Evolutionary conservation across 2,329 filamentous ascomycete genomes (phyloP), one percentile per base, ranked within the genome.

Genomic region (Coniochaeta sp.): DNA sequence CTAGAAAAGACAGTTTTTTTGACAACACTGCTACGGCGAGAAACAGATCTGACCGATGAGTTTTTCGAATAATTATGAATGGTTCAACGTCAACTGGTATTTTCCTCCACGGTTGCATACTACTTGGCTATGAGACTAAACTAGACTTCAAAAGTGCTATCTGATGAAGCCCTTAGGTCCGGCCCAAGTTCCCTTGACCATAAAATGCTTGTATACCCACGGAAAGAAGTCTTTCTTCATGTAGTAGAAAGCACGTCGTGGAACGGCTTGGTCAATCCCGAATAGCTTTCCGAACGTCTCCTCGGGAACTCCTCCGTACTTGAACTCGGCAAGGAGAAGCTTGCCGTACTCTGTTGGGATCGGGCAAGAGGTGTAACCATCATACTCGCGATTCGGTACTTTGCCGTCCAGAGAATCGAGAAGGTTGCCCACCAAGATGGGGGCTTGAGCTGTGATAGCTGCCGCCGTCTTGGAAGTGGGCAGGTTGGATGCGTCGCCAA

Each of bases 311-410:
- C 75, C 76, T 34, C 74, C 76, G 59, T 79, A 79, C 70, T 77
- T 77, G 70, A 79, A 79, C 70, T 79, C 77, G 64, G 74, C 75
- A 58, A 79, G 73, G 72, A 79, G 73, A 40, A 79, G 72, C 69
- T 78, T 75, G 55, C 71, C 70, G 63, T 79, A 74, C 59, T 74
- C 73, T 0, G 76, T 79, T 32, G 77, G 65, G 42, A 79, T 70
- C n/a, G 77, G 77, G 67, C 77, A 79, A 12, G 73, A 76, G 1
- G 77, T 75, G 63, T 79, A 79, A 50, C 77, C 77, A 57, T 77
- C 75, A 62, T 79, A 79, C 6, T 61, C 64, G 5, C 71, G 70
- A 55, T 66, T 65, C 1, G 61, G 65, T 59, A 71, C 65, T 61
- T 71, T 67, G 55, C 74, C 74, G 5, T 71, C 67, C 61, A 78